These are phyloP conservation scores for Diaporthe batatas DNA, from an alignment of 2,329 filamentous ascomycete genomes.

Conservation along the genomic window DNA sequence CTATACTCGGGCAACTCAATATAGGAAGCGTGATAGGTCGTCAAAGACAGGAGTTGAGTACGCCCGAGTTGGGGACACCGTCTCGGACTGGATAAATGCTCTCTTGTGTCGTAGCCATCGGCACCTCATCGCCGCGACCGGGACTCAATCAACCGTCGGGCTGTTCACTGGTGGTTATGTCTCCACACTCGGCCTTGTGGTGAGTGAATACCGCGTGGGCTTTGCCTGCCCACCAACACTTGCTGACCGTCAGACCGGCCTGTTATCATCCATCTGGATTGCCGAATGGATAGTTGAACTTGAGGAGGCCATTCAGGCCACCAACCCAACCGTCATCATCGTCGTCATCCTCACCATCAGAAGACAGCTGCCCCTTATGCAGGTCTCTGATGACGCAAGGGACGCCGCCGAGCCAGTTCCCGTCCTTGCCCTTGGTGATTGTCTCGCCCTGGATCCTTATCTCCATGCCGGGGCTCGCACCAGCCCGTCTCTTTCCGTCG, in stretches of 20 bases:
- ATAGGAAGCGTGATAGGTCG: background rate
- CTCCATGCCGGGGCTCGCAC: conserved; percentile 82
- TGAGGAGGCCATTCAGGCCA: conserved; percentile 90
- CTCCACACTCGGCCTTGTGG: background rate
- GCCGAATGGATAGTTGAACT: conserved; percentile 98
- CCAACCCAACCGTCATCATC: conserved; percentile 98
- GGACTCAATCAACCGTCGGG: background rate
- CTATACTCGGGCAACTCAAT: no score
- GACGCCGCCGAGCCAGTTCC: conserved; percentile 80
- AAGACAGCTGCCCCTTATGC: conserved; percentile 53
- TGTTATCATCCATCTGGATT: conserved; percentile 54
- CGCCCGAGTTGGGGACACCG: background rate
- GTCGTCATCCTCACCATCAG: conserved; percentile 69
- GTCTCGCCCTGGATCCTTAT: conserved; percentile 90
- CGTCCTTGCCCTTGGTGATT: conserved; percentile 66
- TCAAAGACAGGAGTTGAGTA: background rate
- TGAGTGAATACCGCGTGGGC: no score
- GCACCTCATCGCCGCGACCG: no score
- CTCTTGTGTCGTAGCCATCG: background rate
- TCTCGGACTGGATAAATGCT: background rate
- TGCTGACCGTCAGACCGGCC: background rate
- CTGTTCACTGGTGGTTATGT: background rate
- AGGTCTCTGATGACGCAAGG: conserved; percentile 85
- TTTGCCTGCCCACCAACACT: background rate
- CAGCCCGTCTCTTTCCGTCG: conserved; percentile 78